phyloP scores from a whole-genome alignment of 441 rosid species.

The Raphanus hybrid region DNA sequence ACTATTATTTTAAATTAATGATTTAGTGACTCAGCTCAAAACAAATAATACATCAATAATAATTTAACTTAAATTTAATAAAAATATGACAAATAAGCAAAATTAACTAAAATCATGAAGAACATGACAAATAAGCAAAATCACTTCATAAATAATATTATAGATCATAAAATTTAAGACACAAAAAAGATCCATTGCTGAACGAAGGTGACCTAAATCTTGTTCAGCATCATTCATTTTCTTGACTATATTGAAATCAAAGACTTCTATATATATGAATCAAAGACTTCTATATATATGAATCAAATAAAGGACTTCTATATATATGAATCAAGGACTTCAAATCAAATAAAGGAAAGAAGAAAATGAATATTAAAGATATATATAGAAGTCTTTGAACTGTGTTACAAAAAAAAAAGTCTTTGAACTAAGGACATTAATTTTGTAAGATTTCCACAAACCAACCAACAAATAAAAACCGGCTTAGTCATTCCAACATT shows the following conservation, averaged over 20 bases:
- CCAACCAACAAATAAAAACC: conserved; percentile 10
- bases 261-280: no score
- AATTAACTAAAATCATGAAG: no score
- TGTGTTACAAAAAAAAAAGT: not conserved
- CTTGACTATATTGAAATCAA: conserved; percentile 1
- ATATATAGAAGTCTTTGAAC: not conserved
- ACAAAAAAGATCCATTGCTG: not conserved
- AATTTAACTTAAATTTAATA: no score
- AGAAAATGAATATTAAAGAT: not conserved
- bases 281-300: no score
- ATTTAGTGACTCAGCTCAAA: no score
- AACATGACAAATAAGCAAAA: no score
- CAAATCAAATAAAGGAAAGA: not conserved
- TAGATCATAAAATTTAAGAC: not conserved
- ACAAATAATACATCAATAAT: no score
- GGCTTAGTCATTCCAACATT: not conserved
- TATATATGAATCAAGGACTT: no score
- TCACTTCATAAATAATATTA: no score
- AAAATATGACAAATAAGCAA: no score
- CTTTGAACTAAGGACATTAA: not conserved
- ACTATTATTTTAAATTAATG: no score
- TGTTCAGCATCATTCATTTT: not conserved
- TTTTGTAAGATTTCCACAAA: not conserved
- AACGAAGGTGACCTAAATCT: not conserved
- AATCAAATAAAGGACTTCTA: no score